A percentile compares a stretch with the other conserved stretches of the same genome.
phyloP scores from a whole-genome alignment of 2,329 filamentous ascomycete species.

The Xylaria multiplex region DNA sequence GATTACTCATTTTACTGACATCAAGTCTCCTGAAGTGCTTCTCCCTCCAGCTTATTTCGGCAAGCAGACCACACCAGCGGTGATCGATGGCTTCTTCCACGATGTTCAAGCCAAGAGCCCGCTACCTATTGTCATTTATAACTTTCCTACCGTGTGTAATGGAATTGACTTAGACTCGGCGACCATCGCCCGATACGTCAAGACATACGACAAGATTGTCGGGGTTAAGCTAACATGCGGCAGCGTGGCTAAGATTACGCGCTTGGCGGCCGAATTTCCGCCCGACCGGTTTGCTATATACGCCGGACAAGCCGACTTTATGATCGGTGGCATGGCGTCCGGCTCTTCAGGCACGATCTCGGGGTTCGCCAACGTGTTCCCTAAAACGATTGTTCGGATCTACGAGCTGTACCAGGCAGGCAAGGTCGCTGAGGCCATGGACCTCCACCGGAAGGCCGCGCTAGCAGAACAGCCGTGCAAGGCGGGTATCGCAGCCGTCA shows the following conservation, averaged over 20 bases:
- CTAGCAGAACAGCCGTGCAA: slow-evolving; percentile 73
- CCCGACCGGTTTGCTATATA: slow-evolving; percentile 71
- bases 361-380: slow-evolving; percentile 70
- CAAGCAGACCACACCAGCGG: slow-evolving; percentile 66
- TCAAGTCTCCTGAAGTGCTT: slow-evolving; percentile 52
- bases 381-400: slow-evolving; percentile 65
- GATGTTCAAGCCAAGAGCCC: slow-evolving; percentile 62
- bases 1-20: neutral
- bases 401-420: slow-evolving; percentile 69
- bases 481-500: slow-evolving; percentile 71
- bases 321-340: slow-evolving; percentile 67
- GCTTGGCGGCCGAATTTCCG: slow-evolving; percentile 61
- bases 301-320: slow-evolving; percentile 78
- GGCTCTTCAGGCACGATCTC: slow-evolving; percentile 70
- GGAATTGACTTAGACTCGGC: slow-evolving; percentile 74
- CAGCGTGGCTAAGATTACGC: slow-evolving; percentile 67
- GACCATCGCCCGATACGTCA: slow-evolving; percentile 64
- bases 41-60: slow-evolving; percentile 72
- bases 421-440: slow-evolving; percentile 65
- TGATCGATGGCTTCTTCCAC: slow-evolving; percentile 68
- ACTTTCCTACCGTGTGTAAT: slow-evolving; percentile 75
- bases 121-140: slow-evolving; percentile 71
- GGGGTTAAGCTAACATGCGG: slow-evolving; percentile 74
- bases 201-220: slow-evolving; percentile 63
- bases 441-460: slow-evolving; percentile 68